Base-by-base conservation (phyloP, 768 basidiomycete genomes). In the Zangia roseola region DNA sequence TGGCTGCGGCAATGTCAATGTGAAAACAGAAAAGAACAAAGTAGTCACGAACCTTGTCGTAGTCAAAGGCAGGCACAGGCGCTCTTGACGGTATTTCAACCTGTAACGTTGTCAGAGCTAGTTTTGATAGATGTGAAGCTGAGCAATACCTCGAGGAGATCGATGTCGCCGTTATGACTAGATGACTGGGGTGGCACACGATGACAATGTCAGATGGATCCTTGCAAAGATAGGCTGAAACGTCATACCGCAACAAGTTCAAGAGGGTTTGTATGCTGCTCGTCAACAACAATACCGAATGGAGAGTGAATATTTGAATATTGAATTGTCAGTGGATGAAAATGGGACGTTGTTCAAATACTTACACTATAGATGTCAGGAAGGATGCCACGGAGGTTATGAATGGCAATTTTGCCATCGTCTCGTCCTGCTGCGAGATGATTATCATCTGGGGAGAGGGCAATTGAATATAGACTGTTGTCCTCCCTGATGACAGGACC, bases 361-460 rank as follows among this genome's bases (percentile, higher is more conserved):
- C 28, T 12, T 12, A 28, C 28, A 28, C 9, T 28, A 28, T 9
- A 10, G 10, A 28, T 8, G 39, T 69, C 34, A 1, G 31, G 21
- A 23, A 52, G 28, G 43, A 37, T 4, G 16, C 14, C 2, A 3
- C 17, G 7, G 40, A 54, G 52, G 16, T 39, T 26, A 12, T 30
- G 40, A 34, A 53, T 5, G 19, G 17, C 8, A 16, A 53, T 13
- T 23, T 42, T 40, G 1, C 49, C 49, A 3, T 33, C 8, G 6
- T 9, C 20, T 12, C 36, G 39, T 26, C 51, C 53, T n/a, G 16
- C 37, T 1, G 45, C 53, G 5, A 54, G 45, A 47, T 40, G 19
- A 2, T 1, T 28, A 6, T 20, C 14, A 17, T 54, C 41, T 0
- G 37, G 9, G 6, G 42, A 49, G 26, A 53, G 41, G 1, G 49